Evolutionary conservation across 202 grass and related monocot genomes (phyloP), one percentile per base, ranked within the genome.

Genomic region (Brachypodium distachyon): DNA sequence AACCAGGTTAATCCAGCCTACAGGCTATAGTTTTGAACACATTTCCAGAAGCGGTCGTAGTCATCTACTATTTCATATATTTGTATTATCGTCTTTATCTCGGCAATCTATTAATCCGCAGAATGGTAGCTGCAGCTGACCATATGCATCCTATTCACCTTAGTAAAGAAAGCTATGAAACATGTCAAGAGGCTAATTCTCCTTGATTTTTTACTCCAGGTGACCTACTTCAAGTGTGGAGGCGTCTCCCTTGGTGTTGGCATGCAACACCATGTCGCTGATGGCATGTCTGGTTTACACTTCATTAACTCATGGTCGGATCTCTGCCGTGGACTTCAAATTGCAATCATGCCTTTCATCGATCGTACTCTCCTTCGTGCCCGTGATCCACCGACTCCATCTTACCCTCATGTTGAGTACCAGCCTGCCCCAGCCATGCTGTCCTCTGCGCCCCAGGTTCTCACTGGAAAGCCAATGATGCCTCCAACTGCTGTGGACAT

Each of bases 231-330:
- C 77, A 97, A 93, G 77, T 97, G 90, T 38, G 90, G 94, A 54
- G 94, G 90, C 0, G 81, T 87, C 26, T 91, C 90, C 38, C 78
- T 97, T 66, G 94, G 94, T 38, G 94, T 97, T 18, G 94, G 94
- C 16, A 87, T 97, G 90, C 94, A 97, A 70, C 94, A 97, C 78
- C 90, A 97, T 56, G 90, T 73, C 0, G 94, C 90, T 0, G 94
- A 97, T 18, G 94, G 93, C 55, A 87, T 89, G 86, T 97, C 94
- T 18, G 94, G 88, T 6, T 70, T 97, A 54, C 94, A 91, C 54
- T 93, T 97, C 76, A 93, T 97, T 33, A 97, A 97, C 86, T 91
- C 94, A 2, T 97, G 94, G 94, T 91, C 94, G 22, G 86, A 97
- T 52, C 31, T 93, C 38, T 77, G 90, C 43, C 88, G 88, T 38